phyloP scores from a whole-genome alignment of 1,284 basidiomycete species.

The Boletus semigastroideus region DNA sequence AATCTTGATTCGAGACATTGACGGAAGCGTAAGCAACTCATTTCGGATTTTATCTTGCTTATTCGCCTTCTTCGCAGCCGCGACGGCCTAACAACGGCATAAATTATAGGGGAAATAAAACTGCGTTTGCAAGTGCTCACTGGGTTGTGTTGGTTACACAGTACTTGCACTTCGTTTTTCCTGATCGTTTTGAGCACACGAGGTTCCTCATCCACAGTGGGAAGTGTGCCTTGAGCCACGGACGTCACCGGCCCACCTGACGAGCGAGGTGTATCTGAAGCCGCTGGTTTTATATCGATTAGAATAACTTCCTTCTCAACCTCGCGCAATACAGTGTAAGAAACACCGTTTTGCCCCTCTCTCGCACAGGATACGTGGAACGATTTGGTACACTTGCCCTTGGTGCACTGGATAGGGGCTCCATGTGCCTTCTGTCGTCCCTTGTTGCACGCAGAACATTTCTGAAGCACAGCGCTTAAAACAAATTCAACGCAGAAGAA shows the following conservation, averaged over 20 bases:
- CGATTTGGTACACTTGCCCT: conserved; percentile 89
- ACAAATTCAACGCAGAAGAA: conserved; percentile 1
- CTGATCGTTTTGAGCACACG: conserved; percentile 62
- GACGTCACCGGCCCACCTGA: conserved; percentile 1
- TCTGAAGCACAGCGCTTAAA: conserved; percentile 46
- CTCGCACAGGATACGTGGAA: conserved; percentile 92
- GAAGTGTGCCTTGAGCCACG: conserved; percentile 5
- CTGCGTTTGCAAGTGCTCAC: conserved; percentile 44
- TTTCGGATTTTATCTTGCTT: conserved; percentile 67
- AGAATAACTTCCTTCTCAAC: conserved; percentile 78
- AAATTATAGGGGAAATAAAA: not conserved
- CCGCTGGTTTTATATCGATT: conserved; percentile 37
- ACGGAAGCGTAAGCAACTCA: conserved; percentile 65
- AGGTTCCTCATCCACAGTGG: conserved; percentile 23
- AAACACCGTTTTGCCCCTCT: conserved; percentile 54
- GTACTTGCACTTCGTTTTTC: conserved; percentile 69
- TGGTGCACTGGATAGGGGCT: conserved; percentile 91
- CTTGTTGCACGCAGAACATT: conserved; percentile 83
- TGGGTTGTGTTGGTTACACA: conserved; percentile 84
- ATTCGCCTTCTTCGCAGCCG: conserved; percentile 67
- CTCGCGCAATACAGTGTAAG: conserved; percentile 62
- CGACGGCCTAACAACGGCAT: conserved; percentile 49
- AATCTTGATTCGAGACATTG: conserved; percentile 76
- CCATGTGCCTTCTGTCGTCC: conserved; percentile 71
- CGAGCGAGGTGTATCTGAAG: conserved; percentile 21